Evolutionary conservation across 352 stramenopile genomes (phyloP), one percentile per base, ranked within the genome.

Genomic region (Thraustochytrium sp.): DNA sequence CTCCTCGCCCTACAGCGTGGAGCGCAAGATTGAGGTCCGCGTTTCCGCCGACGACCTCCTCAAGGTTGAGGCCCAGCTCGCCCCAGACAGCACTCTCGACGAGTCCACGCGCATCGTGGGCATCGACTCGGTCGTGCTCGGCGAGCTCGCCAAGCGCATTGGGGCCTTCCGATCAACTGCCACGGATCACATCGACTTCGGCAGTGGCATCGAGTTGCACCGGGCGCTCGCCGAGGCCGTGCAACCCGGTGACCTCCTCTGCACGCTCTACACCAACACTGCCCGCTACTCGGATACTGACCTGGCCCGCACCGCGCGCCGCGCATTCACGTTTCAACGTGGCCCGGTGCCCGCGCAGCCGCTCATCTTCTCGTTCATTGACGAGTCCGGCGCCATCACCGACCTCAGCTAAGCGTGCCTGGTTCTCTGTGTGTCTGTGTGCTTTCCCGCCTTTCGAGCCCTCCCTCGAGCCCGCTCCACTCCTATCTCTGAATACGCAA

Each of bases 201-300:
- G 68, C n/a, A 80, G 68, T 34, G 68, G 68, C 18, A 80, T 80
- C 34, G 53, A 65, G 53, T 21, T 80, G 0, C 5, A 80, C 18
- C 46, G 53, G 13, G n/a, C 68, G 13, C 18, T 80, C 36, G 42
- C 68, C 29, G 53, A 80, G n/a, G 44, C 53, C 36, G 46, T 80
- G 5, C 8, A 21, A 1, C 48, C 53, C 13, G 68, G 53, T 44
- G 40, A 44, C 29, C 9, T 48, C 34, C 68, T 80, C 26, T 80
- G 68, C 68, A 80, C 68, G 13, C 34, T 80, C 13, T 64, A 80
- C 51, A 80, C 68, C 36, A 75, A 75, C 31, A 75, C 23, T 37
- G 44, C 62, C 23, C 62, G 62, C 62, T 53, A 16, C 62, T 51
- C 62, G 18, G 40, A 51, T 56, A 37, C 62, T 4, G 62, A 54